Conservation (phyloP, 345 rosid genomes). For the Euclidium syriacum region DNA sequence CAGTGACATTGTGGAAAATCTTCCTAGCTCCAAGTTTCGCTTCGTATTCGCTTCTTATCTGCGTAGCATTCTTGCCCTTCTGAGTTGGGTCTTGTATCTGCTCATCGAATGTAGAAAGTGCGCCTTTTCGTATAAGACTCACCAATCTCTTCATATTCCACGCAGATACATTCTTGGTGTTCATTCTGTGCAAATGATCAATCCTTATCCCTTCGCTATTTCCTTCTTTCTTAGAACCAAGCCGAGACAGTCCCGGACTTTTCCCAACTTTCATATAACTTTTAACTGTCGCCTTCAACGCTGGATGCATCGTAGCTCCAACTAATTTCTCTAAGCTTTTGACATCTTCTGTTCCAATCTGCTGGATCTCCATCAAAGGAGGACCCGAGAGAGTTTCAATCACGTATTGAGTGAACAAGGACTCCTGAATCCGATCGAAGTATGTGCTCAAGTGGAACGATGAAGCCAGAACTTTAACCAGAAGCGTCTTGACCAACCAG, state of each 20-base stretch:
- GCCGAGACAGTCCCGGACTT: constrained; percentile 20
- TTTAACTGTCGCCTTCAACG: constrained; percentile 33
- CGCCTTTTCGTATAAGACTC: constrained; percentile 49
- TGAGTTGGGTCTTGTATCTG: constrained; percentile 29
- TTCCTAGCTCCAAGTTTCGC: constrained; percentile 39
- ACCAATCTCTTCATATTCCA: constrained; percentile 72
- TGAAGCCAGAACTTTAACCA: constrained; percentile 62
- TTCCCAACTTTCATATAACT: constrained; percentile 33
- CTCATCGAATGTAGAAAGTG: constrained; percentile 52
- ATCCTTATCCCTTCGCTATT: constrained; percentile 41
- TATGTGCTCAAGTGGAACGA: constrained; percentile 69
- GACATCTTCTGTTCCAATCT: constrained; percentile 34
- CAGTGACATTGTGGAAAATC: constrained; percentile 49
- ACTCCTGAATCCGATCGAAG: constrained; percentile 68
- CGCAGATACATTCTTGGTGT: constrained; percentile 54
- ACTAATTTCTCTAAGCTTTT: constrained; percentile 38
- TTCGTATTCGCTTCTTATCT: constrained; percentile 50
- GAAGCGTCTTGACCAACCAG: constrained; percentile 61
- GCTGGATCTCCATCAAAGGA: constrained; percentile 47
- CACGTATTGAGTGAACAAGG: constrained; percentile 56
- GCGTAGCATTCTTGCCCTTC: constrained; percentile 41
- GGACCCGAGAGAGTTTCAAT: constrained; percentile 62
- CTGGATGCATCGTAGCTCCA: constrained; percentile 40
- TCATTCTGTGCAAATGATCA: constrained; percentile 46
- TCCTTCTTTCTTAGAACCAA: constrained; percentile 29